Conservation (phyloP, 1,139 yeast species). For the Candida tetrigidarum region DNA sequence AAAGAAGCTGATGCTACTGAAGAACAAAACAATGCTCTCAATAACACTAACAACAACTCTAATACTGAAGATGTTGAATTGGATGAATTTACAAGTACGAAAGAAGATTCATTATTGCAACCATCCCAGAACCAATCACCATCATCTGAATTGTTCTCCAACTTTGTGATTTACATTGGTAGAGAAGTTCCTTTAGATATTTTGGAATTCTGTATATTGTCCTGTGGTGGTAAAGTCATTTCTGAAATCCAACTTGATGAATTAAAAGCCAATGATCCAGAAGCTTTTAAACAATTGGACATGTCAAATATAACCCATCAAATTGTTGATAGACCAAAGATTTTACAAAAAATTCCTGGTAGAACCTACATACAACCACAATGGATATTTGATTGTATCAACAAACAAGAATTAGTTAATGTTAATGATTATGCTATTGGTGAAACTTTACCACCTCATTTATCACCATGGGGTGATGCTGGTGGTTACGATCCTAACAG, state of each 20-base stretch:
- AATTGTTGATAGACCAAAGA: conserved; percentile 88
- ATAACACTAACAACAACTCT: no score
- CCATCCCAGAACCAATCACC: conserved; percentile 70
- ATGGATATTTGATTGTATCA: conserved; percentile 94
- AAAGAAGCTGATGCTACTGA: conserved; percentile 34
- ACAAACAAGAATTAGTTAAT: conserved; percentile 72
- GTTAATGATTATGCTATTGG: conserved; percentile 91
- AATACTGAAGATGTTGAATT: conserved; percentile 50
- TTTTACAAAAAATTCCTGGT: conserved; percentile 79
- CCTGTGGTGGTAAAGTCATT: conserved; percentile 86
- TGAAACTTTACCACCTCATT: conserved; percentile 93
- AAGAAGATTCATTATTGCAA: conserved; percentile 81
- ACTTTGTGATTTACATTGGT: conserved; percentile 83
- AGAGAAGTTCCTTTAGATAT: conserved; percentile 96
- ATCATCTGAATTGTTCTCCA: conserved; percentile 66
- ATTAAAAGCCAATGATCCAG: conserved; percentile 48
- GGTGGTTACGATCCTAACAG: conserved; percentile 87
- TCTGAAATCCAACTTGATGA: conserved; percentile 91
- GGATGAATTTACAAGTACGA: conserved; percentile 69
- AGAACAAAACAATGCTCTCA: conserved; percentile 40
- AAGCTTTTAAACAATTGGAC: conserved; percentile 53
- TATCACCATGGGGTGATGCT: conserved; percentile 99
- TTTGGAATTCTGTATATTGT: conserved; percentile 82
- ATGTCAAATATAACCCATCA: conserved; percentile 85
- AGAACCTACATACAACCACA: conserved; percentile 97